Percentiles rank a stretch among this genome's conserved stretches.
phyloP scores from a whole-genome alignment of 352 stramenopile genomes.

The Phytophthora sp. region DNA sequence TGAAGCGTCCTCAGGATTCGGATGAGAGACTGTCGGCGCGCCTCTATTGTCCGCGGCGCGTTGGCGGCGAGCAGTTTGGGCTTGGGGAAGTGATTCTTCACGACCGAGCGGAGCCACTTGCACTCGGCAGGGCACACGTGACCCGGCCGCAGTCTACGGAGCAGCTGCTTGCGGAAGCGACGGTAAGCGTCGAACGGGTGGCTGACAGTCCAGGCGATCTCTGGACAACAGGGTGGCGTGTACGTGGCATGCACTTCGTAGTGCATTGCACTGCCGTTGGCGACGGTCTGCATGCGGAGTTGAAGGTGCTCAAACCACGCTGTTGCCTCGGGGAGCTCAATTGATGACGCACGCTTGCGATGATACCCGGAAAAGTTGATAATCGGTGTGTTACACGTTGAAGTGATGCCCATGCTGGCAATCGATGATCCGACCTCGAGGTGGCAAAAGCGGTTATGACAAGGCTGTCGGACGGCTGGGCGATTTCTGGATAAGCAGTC shows the following conservation, averaged over 20 bases:
- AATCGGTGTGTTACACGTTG: constrained; percentile 24
- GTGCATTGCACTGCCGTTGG: constrained; percentile 20
- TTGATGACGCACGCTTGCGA: constrained; percentile 34
- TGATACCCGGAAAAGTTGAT: constrained; percentile 40
- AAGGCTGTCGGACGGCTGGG: not conserved
- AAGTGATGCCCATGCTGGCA: constrained; percentile 23
- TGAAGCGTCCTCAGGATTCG: constrained; percentile 39
- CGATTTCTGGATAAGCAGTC: not conserved
- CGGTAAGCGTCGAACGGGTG: constrained; percentile 50
- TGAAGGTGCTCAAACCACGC: constrained; percentile 45
- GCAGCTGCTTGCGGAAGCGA: constrained; percentile 47
- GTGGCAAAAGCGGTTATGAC: constrained; percentile 25
- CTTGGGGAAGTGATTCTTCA: constrained; percentile 48
- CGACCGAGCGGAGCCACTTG: constrained; percentile 42
- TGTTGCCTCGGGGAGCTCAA: constrained; percentile 38
- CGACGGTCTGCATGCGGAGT: constrained; percentile 24
- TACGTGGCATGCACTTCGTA: constrained; percentile 41
- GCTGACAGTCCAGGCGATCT: constrained; percentile 35
- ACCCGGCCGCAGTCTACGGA: constrained; percentile 23
- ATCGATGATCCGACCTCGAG: constrained; percentile 1
- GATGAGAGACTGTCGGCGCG: constrained; percentile 28
- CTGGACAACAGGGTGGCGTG: constrained; percentile 11
- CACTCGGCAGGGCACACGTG: constrained; percentile 43
- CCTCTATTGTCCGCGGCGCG: constrained; percentile 27
- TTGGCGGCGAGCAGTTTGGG: constrained; percentile 33